Evolutionary conservation across 2,329 filamentous ascomycete species (phyloP), one percentile per base, ranked within the genome.

Genomic region (Aurifilum marmelostoma): DNA sequence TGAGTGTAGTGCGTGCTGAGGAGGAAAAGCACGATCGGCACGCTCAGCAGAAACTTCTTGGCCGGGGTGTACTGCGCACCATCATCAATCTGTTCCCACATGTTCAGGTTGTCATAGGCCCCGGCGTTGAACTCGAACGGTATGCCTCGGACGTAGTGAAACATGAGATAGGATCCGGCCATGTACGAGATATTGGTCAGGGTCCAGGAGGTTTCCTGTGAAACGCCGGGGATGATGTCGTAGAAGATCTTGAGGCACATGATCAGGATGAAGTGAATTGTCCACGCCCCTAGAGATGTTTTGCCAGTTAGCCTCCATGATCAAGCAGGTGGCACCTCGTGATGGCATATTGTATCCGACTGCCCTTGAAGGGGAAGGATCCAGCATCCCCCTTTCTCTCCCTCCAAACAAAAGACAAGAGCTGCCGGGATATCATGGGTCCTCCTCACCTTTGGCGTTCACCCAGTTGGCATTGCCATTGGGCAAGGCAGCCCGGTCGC

Each of bases 31-130:
- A 94, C 87, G 75, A 99, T 97, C 52, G 96, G 96, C 43, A 98
- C 95, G 76, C 91, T 93, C 75, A 98, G 89, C 70, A 99, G 85
- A 77, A 99, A 99, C 82, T 99, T 99, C 86, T 99, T 99, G 73
- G 96, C 93, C 4, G 96, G 96, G 0, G 96, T 99, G 83, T 98
- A 99, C 80, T 99, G 96, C 75, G 96, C 96, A 61, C 96, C 96
- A 77, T 98, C 97, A 84, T 99, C 96, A 80, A 99, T 99, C 83
- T 99, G 96, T 84, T 99, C 96, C 96, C 96, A 99, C 96, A 99
- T 98, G 84, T 98, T 99, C 77, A 99, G 87, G 81, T 99, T 98
- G 85, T 99, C 96, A 81, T 98, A 99, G 75, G 96, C 96, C 70
- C 96, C 96, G 68, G 93, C 91, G 79, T 99, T 99, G 87, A 99